These are phyloP conservation scores for Forsythia suspensa DNA, from an alignment of 257 asterid species.

Conservation along the genomic window DNA sequence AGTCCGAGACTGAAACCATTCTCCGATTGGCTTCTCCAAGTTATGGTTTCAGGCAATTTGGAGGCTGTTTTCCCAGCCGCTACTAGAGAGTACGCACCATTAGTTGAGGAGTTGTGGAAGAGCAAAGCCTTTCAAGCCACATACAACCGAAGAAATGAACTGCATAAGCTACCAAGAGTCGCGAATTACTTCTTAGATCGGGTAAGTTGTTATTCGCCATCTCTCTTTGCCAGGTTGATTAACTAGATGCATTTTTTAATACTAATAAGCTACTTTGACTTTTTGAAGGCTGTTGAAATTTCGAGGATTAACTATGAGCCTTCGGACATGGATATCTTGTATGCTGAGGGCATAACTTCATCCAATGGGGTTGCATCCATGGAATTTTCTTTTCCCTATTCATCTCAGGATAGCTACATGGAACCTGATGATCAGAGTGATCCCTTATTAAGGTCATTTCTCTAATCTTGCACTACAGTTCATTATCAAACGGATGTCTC, in stretches of 20 bases:
- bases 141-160: slow-evolving; percentile 68
- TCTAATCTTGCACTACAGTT: neutral
- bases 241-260: neutral
- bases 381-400: slow-evolving; percentile 65
- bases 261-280: slow-evolving; percentile 16
- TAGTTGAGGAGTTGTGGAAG: slow-evolving; percentile 74
- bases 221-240: neutral
- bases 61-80: slow-evolving; percentile 87
- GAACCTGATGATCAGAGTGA: slow-evolving; percentile 58
- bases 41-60: slow-evolving; percentile 68
- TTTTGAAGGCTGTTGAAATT: slow-evolving; percentile 72
- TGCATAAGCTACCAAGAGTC: slow-evolving; percentile 61
- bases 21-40: slow-evolving; percentile 73
- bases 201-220: slow-evolving; percentile 35
- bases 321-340: slow-evolving; percentile 79
- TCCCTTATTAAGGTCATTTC: slow-evolving; percentile 44
- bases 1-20: slow-evolving; percentile 59
- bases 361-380: slow-evolving; percentile 79
- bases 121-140: slow-evolving; percentile 76
- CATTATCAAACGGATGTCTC: neutral
- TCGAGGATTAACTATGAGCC: slow-evolving; percentile 78
- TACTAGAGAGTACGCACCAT: slow-evolving; percentile 75
- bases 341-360: slow-evolving; percentile 73
- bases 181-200: slow-evolving; percentile 83
- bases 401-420: slow-evolving; percentile 62